Conservation (phyloP, 345 rosid genomes). For the Passiflora organensis region DNA sequence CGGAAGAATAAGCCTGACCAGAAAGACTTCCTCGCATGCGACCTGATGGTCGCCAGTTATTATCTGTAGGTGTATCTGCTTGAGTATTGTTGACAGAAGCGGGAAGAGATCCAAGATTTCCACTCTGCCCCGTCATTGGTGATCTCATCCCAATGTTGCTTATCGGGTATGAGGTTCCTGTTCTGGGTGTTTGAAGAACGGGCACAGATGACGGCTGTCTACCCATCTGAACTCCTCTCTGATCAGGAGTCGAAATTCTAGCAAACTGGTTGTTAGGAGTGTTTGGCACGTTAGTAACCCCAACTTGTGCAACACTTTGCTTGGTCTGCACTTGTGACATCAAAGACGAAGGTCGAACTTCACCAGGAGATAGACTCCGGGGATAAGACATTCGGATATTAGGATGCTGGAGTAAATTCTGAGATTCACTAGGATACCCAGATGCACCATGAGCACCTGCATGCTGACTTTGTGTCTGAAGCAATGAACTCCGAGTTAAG, state of each 20-base stretch:
- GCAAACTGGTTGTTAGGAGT: conserved; percentile 26
- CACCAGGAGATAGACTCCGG: conserved; percentile 32
- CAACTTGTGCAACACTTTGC: conserved; percentile 27
- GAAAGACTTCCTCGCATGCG: conserved; percentile 82
- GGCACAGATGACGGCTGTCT: conserved; percentile 40
- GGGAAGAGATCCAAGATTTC: conserved; percentile 22
- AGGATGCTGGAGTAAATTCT: conserved; percentile 32
- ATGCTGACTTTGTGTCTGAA: conserved; percentile 23
- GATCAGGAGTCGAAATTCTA: conserved; percentile 22
- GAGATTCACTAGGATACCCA: conserved; percentile 19
- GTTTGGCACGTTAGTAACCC: conserved; percentile 13
- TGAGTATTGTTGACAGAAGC: conserved; percentile 33
- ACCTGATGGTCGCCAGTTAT: conserved; percentile 64
- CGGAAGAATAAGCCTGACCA: conserved; percentile 38
- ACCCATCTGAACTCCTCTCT: conserved; percentile 21
- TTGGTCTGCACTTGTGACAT: conserved; percentile 28
- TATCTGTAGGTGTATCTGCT: conserved; percentile 31
- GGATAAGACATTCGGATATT: conserved; percentile 24
- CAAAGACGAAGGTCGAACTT: conserved; percentile 26
- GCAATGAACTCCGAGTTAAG: conserved; percentile 11
- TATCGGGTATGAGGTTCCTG: conserved; percentile 13
- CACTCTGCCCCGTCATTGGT: conserved; percentile 32
- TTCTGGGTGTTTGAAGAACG: conserved; percentile 26
- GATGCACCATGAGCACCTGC: conserved; percentile 17
- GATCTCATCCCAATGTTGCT: conserved; percentile 19